A percentile compares a stretch with the other conserved stretches of the same genome.
Evolutionary conservation across 208 protist species (phyloP).

Genomic region (Naegleria lovaniensis): DNA sequence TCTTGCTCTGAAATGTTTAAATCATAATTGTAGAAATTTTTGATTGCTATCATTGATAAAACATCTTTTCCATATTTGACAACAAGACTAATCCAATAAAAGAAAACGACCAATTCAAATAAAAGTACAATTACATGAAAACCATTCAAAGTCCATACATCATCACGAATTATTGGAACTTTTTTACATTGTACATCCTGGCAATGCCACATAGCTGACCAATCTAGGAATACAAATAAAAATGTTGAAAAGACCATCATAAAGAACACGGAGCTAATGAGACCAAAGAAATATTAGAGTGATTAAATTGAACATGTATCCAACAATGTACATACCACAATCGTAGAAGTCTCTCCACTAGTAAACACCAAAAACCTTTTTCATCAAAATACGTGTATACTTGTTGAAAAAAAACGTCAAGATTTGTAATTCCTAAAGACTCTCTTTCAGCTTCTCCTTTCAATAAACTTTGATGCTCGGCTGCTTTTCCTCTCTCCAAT

Average conservation of each 20-base stretch:
- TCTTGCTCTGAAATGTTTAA: conserved; percentile 40
- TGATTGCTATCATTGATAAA: conserved; percentile 26
- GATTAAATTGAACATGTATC: background rate
- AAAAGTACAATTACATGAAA: conserved; percentile 35
- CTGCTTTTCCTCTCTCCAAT: background rate
- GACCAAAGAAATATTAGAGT: background rate
- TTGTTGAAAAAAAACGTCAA: conserved; percentile 39
- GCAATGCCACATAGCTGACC: conserved; percentile 29
- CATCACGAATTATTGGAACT: background rate
- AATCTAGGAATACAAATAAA: conserved; percentile 44
- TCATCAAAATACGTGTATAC: conserved; percentile 45
- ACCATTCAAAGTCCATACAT: conserved; percentile 12
- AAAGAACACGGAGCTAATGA: conserved; percentile 41
- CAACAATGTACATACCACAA: conserved; percentile 41
- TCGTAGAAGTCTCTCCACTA: conserved; percentile 33
- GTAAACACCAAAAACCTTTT: conserved; percentile 48
- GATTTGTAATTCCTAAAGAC: conserved; percentile 27
- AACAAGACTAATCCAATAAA: conserved; percentile 38
- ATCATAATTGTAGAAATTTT: conserved; percentile 31
- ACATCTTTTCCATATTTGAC: conserved; percentile 31
- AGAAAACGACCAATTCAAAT: conserved; percentile 35
- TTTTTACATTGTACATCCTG: background rate
- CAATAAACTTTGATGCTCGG: conserved; percentile 20
- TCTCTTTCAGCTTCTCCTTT: background rate
- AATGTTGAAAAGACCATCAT: conserved; percentile 44